phyloP scores from a whole-genome alignment of 768 basidiomycete genomes.

The Lactarius quietus region DNA sequence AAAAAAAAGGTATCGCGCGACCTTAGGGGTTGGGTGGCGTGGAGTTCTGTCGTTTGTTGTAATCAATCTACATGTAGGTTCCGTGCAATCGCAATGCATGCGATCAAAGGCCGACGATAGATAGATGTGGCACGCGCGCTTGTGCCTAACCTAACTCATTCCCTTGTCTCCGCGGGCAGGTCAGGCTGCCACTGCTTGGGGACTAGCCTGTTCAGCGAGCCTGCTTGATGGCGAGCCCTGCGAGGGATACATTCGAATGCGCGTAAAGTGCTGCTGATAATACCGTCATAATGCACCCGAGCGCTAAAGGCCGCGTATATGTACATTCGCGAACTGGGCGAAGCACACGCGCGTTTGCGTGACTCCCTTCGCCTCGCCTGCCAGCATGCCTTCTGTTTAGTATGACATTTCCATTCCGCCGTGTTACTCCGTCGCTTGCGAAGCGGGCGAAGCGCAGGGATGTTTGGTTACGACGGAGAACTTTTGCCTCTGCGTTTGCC shows the following conservation, averaged over 20 bases:
- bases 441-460: background rate
- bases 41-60: background rate
- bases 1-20: conserved; percentile 3
- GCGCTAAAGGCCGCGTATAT: too few relatives aligned
- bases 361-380: too few relatives aligned
- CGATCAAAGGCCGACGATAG: conserved; percentile 6
- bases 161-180: background rate
- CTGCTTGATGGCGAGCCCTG: too few relatives aligned
- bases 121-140: conserved; percentile 12
- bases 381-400: too few relatives aligned
- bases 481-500: conserved; percentile 1
- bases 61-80: conserved; percentile 9
- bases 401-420: background rate
- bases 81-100: conserved; percentile 3
- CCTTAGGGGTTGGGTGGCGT: background rate
- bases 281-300: conserved; percentile 17
- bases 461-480: background rate
- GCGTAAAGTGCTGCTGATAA: background rate
- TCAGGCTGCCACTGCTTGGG: background rate
- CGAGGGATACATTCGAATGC: too few relatives aligned
- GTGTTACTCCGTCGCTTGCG: background rate
- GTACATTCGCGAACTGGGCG: too few relatives aligned
- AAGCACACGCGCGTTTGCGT: background rate
- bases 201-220: background rate
- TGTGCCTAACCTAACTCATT: background rate